Evolutionary conservation across 768 basidiomycete species (phyloP), one percentile per base, ranked within the genome.

Genomic region (Kondoa subrosea): DNA sequence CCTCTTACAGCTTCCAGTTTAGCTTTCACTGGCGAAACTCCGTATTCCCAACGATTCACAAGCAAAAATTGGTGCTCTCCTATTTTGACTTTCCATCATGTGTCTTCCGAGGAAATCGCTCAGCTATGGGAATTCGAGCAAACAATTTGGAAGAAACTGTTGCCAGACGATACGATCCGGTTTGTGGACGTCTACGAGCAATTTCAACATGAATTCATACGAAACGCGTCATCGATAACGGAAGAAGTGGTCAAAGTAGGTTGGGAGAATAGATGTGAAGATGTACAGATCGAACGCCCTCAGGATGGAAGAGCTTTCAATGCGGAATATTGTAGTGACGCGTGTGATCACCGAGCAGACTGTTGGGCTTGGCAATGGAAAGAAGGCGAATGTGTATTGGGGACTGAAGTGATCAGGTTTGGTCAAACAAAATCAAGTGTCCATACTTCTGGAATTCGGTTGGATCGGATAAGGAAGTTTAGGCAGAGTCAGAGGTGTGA

Each of bases 291-390:
- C 29, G 30, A 31, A 14, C 26, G 3, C 8, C 29, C 61, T 4
- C 3, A 16, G 8, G 15, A 17, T 3, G 30, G 30, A 3, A 3
- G 4, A 3, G 14, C 16, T 16, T 63, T 31, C 61, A 32, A 63
- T n/a, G 29, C 16, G 29, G 16, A 27, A 21, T 63, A 31, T n/a
- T 63, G 61, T 33, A 27, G 33, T 17, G 26, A 32, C n/a, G 29
- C 16, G 12, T 63, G 61, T 33, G 27, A 32, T 17, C 16, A 27
- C 15, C 3, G 30, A 32, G 15, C 3, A 32, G 15, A 27, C 8
- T 63, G 61, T n/a, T 63, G 61, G 61, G 15, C 15, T 17, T 63
- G 61, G 61, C 61, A 63, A n/a, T 63, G 21, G 14, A 27, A 32
- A 32, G 26, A 63, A 17, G 30, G 30, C 16, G 16, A 27, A 8